A percentile compares a stretch with the other conserved stretches of the same genome.
phyloP scores from a whole-genome alignment of 2,329 filamentous ascomycete genomes.

The Zymoseptoria ardabiliae region DNA sequence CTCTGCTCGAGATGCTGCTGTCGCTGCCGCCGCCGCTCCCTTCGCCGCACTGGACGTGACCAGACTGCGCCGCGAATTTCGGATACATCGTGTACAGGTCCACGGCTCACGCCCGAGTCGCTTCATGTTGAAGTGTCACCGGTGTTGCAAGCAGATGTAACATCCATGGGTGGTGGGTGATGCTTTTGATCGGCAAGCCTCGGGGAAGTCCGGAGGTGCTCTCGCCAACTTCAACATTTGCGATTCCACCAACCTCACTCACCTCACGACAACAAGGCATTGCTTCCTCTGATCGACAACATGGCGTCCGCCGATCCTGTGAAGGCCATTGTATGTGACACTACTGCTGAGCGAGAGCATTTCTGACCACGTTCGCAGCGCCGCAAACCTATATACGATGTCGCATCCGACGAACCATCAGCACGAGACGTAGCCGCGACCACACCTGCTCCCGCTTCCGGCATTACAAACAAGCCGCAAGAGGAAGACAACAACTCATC shows the following conservation, averaged over 20 bases:
- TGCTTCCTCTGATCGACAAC: not conserved
- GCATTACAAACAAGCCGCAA: conserved; percentile 28
- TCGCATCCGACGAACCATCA: conserved; percentile 36
- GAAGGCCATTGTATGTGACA: conserved; percentile 21
- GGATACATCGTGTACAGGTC: conserved; percentile 56
- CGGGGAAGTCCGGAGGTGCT: not conserved
- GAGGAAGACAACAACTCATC: conserved; percentile 19
- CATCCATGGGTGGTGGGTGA: not conserved
- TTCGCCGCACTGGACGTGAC: conserved; percentile 22
- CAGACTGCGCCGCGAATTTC: conserved; percentile 18
- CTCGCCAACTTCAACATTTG: conserved; percentile 39
- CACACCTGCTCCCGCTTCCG: conserved; percentile 31
- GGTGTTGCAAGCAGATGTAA: conserved; percentile 44
- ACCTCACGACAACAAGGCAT: not conserved
- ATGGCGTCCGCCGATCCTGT: conserved; percentile 19
- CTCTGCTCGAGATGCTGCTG: conserved; percentile 21
- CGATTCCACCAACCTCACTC: conserved; percentile 33
- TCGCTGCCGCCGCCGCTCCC: conserved; percentile 33
- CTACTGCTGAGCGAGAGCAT: conserved; percentile 5
- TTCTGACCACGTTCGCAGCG: conserved; percentile 19
- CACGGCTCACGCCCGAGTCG: conserved; percentile 43
- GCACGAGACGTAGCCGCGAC: conserved; percentile 33
- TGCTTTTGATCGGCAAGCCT: not conserved
- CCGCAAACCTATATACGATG: conserved; percentile 71
- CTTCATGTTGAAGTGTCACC: conserved; percentile 47